Evolutionary conservation across 179 eudicot genomes (phyloP).

Genomic region (Actinidia chinensis): DNA sequence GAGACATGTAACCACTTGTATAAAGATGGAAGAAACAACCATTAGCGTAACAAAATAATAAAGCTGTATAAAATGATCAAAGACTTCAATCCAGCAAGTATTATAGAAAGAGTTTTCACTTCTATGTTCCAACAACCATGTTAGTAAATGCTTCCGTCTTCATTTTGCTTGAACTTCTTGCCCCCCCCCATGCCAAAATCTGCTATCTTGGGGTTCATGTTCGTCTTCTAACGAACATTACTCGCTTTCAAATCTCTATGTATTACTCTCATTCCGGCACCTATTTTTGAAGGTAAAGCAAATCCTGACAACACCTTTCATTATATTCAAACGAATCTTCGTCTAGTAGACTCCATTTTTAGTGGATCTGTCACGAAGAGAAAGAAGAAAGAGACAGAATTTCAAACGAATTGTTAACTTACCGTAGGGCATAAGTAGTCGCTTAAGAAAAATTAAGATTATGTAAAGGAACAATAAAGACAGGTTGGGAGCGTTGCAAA

Average conservation of each 20-base stretch:
- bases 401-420: no score
- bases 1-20: conserved; percentile 25
- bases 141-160: conserved; percentile 18
- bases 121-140: conserved; percentile 30
- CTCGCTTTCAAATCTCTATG: conserved; percentile 31
- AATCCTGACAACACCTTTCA: conserved; percentile 24
- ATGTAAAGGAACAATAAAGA: not conserved
- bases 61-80: no score
- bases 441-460: no score
- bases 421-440: not conserved
- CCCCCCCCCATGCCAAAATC: conserved; percentile 33
- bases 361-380: conserved; percentile 9
- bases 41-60: not conserved
- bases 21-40: not conserved
- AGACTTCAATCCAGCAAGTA: not conserved
- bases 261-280: no score
- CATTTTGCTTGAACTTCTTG: conserved; percentile 26
- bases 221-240: conserved; percentile 26
- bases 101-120: no score
- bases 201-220: conserved; percentile 30
- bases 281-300: conserved; percentile 32
- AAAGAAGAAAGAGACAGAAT: no score
- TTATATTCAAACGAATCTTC: conserved; percentile 24
- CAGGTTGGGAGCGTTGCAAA: not conserved
- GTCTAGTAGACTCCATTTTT: conserved; percentile 4